A percentile compares a stretch with the other conserved stretches of the same genome.
Conservation (phyloP, 1,139 yeast species). For the Lodderomyces metapsilosis region DNA sequence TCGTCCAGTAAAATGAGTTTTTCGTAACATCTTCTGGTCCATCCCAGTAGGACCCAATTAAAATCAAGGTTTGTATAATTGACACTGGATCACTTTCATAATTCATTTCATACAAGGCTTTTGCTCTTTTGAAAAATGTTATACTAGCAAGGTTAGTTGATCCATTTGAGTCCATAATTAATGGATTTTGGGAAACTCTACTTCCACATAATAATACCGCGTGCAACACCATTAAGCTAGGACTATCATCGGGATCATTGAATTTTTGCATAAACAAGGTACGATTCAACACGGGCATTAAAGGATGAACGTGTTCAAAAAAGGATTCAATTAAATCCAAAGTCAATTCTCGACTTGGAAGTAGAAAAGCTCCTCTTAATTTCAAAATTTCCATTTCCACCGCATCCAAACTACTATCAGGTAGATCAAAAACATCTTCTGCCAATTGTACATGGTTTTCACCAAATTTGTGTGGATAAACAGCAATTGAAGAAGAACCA, state of each 20-base stretch:
- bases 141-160: slow-evolving; percentile 58
- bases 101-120: slow-evolving; percentile 70
- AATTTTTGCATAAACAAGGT: slow-evolving; percentile 57
- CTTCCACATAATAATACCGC: slow-evolving; percentile 71
- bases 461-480: slow-evolving; percentile 43
- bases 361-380: slow-evolving; percentile 66
- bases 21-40: slow-evolving; percentile 77
- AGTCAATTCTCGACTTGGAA: slow-evolving; percentile 63
- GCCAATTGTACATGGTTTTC: slow-evolving; percentile 45
- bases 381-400: slow-evolving; percentile 69
- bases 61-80: slow-evolving; percentile 60
- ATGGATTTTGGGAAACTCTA: slow-evolving; percentile 57
- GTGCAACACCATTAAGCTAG: slow-evolving; percentile 67
- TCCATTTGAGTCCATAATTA: slow-evolving; percentile 55
- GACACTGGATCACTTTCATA: slow-evolving; percentile 71
- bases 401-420: slow-evolving; percentile 50
- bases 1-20: slow-evolving; percentile 75
- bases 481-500: slow-evolving; percentile 42
- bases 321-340: slow-evolving; percentile 61
- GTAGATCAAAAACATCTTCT: slow-evolving; percentile 39
- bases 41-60: slow-evolving; percentile 74
- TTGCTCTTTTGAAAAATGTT: slow-evolving; percentile 74
- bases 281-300: slow-evolving; percentile 70
- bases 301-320: slow-evolving; percentile 67
- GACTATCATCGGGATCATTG: slow-evolving; percentile 61